Conservation (phyloP, 108 stramenopile genomes). For the Seminavis robusta region DNA sequence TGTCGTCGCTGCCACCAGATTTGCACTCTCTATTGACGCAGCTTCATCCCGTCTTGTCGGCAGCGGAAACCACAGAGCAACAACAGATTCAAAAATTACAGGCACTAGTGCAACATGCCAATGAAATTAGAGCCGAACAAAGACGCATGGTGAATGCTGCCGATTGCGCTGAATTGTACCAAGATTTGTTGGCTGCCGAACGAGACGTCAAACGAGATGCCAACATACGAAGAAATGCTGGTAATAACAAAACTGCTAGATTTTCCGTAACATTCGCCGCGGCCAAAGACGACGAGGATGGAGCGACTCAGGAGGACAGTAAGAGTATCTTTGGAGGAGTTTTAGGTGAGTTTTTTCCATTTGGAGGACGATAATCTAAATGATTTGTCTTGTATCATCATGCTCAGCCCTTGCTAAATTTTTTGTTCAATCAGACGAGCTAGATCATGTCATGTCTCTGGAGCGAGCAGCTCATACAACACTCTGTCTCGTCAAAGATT, state of each 20-base stretch:
- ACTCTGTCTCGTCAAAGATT: slow-evolving; percentile 58
- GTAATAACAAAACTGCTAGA: neutral
- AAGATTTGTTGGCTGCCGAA: slow-evolving; percentile 71
- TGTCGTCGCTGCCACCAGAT: slow-evolving; percentile 79
- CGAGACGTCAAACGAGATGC: slow-evolving; percentile 30
- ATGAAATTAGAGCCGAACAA: slow-evolving; percentile 39
- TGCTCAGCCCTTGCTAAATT: neutral
- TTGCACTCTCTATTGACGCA: slow-evolving; percentile 63
- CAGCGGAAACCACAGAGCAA: slow-evolving; percentile 49
- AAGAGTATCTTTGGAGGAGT: too few species aligned
- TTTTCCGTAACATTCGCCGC: neutral
- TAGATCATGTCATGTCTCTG: slow-evolving; percentile 34
- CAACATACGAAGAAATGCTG: neutral
- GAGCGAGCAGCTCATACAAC: slow-evolving; percentile 79
- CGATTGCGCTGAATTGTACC: slow-evolving; percentile 65
- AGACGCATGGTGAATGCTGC: slow-evolving; percentile 40
- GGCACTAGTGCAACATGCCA: slow-evolving; percentile 42
- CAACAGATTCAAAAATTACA: slow-evolving; percentile 44
- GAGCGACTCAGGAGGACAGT: neutral
- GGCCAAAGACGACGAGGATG: neutral
- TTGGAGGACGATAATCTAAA: too few species aligned
- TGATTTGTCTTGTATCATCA: too few species aligned
- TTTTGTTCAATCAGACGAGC: neutral
- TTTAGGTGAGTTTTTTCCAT: too few species aligned
- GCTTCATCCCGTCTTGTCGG: slow-evolving; percentile 52